Evolutionary conservation across 805 yeast genomes (phyloP).

Genomic region (Candida jianshihensis): DNA sequence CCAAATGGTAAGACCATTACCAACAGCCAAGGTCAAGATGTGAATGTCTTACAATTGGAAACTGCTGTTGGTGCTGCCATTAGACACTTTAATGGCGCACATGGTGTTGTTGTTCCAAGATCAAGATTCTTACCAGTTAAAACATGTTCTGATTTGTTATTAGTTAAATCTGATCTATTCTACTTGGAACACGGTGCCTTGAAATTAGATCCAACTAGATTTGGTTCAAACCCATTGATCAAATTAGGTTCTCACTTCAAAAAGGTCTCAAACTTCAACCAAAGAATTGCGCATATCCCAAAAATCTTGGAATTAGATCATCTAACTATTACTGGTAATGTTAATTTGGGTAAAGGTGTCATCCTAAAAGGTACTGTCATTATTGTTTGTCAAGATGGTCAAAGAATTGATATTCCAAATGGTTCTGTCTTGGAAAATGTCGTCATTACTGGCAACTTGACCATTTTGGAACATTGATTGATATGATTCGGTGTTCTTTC

Average conservation of each 20-base stretch:
- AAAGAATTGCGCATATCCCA: slow-evolving; percentile 92
- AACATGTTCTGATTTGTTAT: slow-evolving; percentile 89
- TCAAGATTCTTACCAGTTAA: slow-evolving; percentile 96
- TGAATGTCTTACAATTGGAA: slow-evolving; percentile 89
- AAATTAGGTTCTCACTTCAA: slow-evolving; percentile 96
- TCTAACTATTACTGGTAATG: slow-evolving; percentile 96
- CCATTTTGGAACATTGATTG: slow-evolving; percentile 78
- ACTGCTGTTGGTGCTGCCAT: slow-evolving; percentile 99
- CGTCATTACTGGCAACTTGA: slow-evolving; percentile 93
- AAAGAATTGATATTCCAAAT: slow-evolving; percentile 94
- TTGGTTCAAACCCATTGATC: slow-evolving; percentile 87
- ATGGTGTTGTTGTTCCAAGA: slow-evolving; percentile 98
- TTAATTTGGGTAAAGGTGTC: slow-evolving; percentile 81
- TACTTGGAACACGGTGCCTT: slow-evolving; percentile 87
- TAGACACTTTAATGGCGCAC: slow-evolving; percentile 89
- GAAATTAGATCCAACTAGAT: slow-evolving; percentile 75
- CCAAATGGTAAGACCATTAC: slow-evolving; percentile 86
- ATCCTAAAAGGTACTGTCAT: slow-evolving; percentile 95
- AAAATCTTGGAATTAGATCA: slow-evolving; percentile 94
- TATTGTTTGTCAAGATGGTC: slow-evolving; percentile 95
- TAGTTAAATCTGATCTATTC: slow-evolving; percentile 94
- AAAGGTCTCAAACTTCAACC: slow-evolving; percentile 86
- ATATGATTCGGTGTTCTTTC: no score
- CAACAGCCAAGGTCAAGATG: slow-evolving; percentile 60
- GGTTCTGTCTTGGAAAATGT: slow-evolving; percentile 94